Evolutionary conservation across 2,329 filamentous ascomycete species (phyloP), one percentile per base, ranked within the genome.

Genomic region (Aaosphaeria arxii): DNA sequence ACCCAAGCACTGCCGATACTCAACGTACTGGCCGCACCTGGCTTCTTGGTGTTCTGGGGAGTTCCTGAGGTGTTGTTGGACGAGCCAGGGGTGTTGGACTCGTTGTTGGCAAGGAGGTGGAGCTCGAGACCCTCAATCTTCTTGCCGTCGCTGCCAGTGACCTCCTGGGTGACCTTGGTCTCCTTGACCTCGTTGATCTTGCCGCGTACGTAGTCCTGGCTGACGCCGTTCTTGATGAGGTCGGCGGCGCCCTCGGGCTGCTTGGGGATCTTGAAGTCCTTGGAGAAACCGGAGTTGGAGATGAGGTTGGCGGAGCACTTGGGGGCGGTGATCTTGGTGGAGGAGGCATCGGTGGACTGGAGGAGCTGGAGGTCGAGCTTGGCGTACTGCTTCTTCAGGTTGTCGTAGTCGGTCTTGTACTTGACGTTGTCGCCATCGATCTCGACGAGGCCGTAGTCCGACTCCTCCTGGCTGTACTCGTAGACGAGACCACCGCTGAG

Each of bases 401-500:
- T 86, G 66, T 87, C 81, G 57, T 69, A 81, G 58, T 81, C 78
- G 30, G 52, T 49, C 30, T 71, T 69, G 13, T 79, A 69, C 7
- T 67, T 61, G 30, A 73, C 59, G 11, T 72, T 73, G 50, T 80
- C 73, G 49, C 58, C 54, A 52, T 75, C 70, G 50, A 77, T 64
- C 32, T 67, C 52, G 7, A 79, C 74, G 5, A 81, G 66, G 42
- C 78, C 78, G 55, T 74, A 81, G 57, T 79, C 69, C 66, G 86
- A 85, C 39, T 74, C 71, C 66, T 91, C 89, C 70, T 91, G 79
- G 1, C 83, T 84, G 70, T 82, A 92, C 71, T 94, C 87, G 75
- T 92, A 94, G 41, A 92, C 87, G 41, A 94, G 77, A 54, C 88
- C 88, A 53, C 89, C 89, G 46, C 84, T 86, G 63, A 92, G 84